Evolutionary conservation across 345 rosid genomes (phyloP), one percentile per base, ranked within the genome.

Genomic region (Turnera subulata): DNA sequence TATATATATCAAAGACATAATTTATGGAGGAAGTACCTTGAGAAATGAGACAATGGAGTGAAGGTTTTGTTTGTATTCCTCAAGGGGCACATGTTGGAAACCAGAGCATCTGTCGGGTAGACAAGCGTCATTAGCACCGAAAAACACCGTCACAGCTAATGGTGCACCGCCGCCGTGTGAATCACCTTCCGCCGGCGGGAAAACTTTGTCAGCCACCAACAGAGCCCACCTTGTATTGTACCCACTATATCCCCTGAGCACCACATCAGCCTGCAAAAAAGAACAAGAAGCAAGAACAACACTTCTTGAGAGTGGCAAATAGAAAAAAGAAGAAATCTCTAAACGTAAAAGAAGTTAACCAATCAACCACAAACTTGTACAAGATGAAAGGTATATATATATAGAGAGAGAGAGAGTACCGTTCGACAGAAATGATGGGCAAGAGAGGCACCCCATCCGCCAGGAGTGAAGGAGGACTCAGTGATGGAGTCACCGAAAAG

Each of bases 401-500:
- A n/a, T n/a, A n/a, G n/a, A n/a, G n/a, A n/a, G n/a, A n/a, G n/a
- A n/a, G n/a, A n/a, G n/a, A 25, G 9, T 79, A 82, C 98, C 82
- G 80, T 78, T 69, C 98, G 96, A 68, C 73, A 63, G 72, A 92
- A 79, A 59, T 81, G 92, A 75, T 86, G 54, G 46, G 86, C 80
- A 20, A 92, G 93, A 46, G 88, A 75, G 48, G 96, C 85, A 35
- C 93, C 96, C 98, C 98, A 89, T 6, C 89, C 93, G 23, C 83
- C 83, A 26, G 75, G 76, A 24, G 37, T 59, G 21, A 86, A 89
- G 55, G 98, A 89, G 53, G 40, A 74, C 61, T 92, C 95, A 38
- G 98, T 92, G 56, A 92, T 92, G 1, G 98, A 92, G 63, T 92
- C 98, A 23, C 98, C 98, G 38, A 86, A 92, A 35, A 91, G 82